Evolutionary conservation across 495 filamentous ascomycete genomes (phyloP), one percentile per base, ranked within the genome.

Genomic region (Penicillium desertorum): DNA sequence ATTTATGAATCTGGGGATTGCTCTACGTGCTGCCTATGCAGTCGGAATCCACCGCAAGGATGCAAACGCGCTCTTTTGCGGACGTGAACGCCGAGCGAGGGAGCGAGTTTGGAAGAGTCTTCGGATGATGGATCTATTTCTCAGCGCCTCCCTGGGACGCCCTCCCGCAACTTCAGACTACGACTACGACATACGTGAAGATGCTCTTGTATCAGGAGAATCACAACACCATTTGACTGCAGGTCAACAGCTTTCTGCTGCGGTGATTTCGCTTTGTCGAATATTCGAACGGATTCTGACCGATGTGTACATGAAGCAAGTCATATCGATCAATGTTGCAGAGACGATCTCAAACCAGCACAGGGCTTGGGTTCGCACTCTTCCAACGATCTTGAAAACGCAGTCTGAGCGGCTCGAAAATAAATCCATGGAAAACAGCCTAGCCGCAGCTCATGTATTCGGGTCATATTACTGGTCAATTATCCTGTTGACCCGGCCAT

Each of bases 381-480:
- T 77, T 3, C 74, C 74, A 2, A 34, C 58, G 10, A 62, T 73
- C 29, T 61, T 77, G 34, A 73, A 69, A 53, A 56, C 60, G 46
- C 71, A 74, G 27, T 75, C 72, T 17, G 76, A 72, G 9, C 61
- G 54, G 23, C 62, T 71, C 1, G 71, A 72, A 27, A 59, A 67
- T 45, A 77, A 59, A 63, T 76, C 59, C 57, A 81, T 58, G 75
- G 79, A 66, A 74, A 85, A 72, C 29, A 83, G 83, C 23, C 76
- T 90, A 25, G 83, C 85, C 9, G 81, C 82, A 30, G 77, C 89
- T 22, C 88, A 90, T 60, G 75, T 85, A 32, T 85, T 89, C 57
- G 77, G 88, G 9, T 76, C 88, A 17, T 87, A 89, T 59, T 86
- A 86, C 58, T 88, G 89, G 72, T 89, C 87, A 2, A 84, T 91